Conservation (phyloP, 441 rosid species). For the Brassica balearica region DNA sequence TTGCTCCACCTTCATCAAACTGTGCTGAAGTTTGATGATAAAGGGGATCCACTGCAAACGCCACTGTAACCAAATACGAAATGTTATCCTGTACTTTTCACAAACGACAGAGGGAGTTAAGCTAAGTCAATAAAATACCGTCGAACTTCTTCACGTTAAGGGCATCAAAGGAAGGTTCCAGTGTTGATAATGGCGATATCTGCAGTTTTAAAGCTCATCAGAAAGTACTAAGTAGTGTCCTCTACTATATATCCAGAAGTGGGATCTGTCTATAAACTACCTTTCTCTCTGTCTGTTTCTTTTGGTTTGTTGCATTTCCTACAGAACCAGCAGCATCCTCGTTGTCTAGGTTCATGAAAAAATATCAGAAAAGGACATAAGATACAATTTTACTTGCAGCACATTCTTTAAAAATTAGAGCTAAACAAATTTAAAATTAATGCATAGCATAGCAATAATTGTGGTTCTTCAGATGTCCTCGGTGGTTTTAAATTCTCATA, state of each 20-base stretch:
- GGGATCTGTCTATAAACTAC: constrained; percentile 40
- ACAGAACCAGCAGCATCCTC: constrained; percentile 53
- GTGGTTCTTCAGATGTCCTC: background rate
- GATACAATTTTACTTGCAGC: background rate
- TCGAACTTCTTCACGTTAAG: constrained; percentile 91
- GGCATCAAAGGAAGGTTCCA: constrained; percentile 83
- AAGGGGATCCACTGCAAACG: constrained; percentile 95
- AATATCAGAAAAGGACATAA: constrained; percentile 17
- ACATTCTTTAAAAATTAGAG: background rate
- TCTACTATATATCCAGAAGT: constrained; percentile 7
- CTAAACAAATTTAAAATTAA: background rate
- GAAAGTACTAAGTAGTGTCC: constrained; percentile 25
- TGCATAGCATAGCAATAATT: constrained; percentile 7
- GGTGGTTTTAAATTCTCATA: too few species aligned
- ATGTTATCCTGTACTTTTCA: constrained; percentile 33
- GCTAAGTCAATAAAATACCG: constrained; percentile 52
- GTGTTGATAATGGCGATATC: constrained; percentile 82
- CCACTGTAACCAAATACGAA: constrained; percentile 57
- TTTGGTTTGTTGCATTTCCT: constrained; percentile 57
- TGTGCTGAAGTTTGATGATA: constrained; percentile 97
- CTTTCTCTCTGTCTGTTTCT: constrained; percentile 75
- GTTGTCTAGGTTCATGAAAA: constrained; percentile 52
- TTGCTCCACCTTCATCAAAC: constrained; percentile 98
- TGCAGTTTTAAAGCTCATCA: constrained; percentile 51
- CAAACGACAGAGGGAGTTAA: constrained; percentile 21